phyloP scores from a whole-genome alignment of 257 asterid species.

The Solanum sitiens region DNA sequence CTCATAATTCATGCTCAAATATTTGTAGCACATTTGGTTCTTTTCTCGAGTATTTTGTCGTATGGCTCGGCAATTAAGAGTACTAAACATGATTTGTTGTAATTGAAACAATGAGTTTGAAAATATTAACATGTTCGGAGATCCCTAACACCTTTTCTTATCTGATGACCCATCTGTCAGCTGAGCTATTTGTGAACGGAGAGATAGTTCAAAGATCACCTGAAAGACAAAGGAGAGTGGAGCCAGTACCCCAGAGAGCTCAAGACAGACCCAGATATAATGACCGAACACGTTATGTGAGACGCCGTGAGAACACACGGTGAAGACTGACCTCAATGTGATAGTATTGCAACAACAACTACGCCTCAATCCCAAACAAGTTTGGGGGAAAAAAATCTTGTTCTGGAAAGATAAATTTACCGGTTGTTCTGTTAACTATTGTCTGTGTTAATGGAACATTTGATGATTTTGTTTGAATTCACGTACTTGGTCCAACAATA shows the following conservation, averaged over 20 bases:
- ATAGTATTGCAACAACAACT: not conserved
- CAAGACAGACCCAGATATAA: constrained; percentile 91
- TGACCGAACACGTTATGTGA: constrained; percentile 72
- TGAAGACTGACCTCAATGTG: constrained; percentile 13
- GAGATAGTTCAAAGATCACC: constrained; percentile 94
- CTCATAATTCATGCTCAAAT: not conserved
- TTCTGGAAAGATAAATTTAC: not conserved
- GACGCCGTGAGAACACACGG: constrained; percentile 66
- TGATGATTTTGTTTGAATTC: not conserved
- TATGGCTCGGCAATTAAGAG: not conserved
- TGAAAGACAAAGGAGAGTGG: constrained; percentile 91
- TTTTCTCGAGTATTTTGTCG: not conserved
- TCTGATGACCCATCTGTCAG: constrained; percentile 16
- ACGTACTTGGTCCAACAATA: not conserved
- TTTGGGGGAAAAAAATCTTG: not conserved
- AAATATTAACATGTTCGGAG: not conserved
- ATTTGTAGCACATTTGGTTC: not conserved
- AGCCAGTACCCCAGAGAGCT: constrained; percentile 87
- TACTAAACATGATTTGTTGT: not conserved
- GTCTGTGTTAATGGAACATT: not conserved
- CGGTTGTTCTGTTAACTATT: not conserved
- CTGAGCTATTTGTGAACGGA: constrained; percentile 82
- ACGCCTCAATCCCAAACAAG: not conserved
- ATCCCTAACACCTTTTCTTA: not conserved
- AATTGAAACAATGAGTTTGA: not conserved